A percentile compares a stretch with the other conserved stretches of the same genome.
Evolutionary conservation across 345 rosid genomes (phyloP).

Genomic region (Populus davidiana): DNA sequence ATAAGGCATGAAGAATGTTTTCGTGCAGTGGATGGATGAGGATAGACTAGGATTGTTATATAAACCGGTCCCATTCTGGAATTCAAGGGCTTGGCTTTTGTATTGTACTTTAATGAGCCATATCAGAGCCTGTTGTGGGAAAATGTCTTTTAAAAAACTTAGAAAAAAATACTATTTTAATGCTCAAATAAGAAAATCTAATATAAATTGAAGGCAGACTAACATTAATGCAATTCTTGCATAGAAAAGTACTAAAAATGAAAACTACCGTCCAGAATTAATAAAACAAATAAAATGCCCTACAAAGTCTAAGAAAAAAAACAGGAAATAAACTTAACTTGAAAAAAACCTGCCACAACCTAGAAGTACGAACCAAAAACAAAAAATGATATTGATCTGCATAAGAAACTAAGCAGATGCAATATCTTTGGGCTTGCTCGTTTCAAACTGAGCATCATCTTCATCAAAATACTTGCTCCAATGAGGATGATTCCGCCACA

Average conservation of each 20-base stretch:
- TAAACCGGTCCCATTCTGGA: not conserved
- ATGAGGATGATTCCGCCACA: constrained; percentile 26
- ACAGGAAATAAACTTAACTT: not conserved
- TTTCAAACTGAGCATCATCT: not conserved
- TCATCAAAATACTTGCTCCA: constrained; percentile 21
- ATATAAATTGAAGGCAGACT: not conserved
- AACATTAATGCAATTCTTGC: not conserved
- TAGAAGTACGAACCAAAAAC: not conserved
- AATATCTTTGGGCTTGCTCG: not conserved
- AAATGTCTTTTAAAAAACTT: too few species aligned
- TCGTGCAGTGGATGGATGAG: not conserved
- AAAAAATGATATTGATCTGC: not conserved
- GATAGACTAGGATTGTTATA: not conserved
- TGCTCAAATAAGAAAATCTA: too few species aligned
- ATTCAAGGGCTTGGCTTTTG: not conserved
- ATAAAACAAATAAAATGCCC: not conserved
- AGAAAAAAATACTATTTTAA: too few species aligned
- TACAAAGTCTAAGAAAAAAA: not conserved
- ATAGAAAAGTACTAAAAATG: not conserved
- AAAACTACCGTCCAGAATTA: not conserved
- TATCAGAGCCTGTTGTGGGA: too few species aligned
- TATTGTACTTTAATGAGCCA: not conserved
- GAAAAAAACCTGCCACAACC: too few species aligned
- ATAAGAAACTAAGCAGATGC: not conserved
- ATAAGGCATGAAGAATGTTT: not conserved